These are phyloP conservation scores for Fusarium odoratissimum DNA, from an alignment of 2,329 filamentous ascomycete species.

Conservation along the genomic window DNA sequence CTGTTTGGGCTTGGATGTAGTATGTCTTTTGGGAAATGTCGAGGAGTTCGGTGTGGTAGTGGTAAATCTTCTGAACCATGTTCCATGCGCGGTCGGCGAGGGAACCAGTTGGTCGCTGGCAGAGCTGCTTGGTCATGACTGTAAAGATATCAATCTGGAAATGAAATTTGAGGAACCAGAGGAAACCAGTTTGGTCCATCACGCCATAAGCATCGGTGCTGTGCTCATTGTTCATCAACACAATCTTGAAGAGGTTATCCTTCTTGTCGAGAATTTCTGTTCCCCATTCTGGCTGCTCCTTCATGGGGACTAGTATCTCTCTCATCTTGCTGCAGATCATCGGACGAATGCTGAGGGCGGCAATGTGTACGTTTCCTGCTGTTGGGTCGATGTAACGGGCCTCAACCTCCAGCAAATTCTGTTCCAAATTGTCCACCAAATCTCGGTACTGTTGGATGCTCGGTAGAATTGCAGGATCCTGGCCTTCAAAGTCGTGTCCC, in stretches of 20 bases:
- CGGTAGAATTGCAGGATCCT: constrained; percentile 42
- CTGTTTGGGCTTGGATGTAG: constrained; percentile 58
- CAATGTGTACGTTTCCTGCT: constrained; percentile 64
- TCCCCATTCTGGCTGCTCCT: constrained; percentile 61
- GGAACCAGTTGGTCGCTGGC: constrained; percentile 59
- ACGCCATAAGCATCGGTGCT: constrained; percentile 58
- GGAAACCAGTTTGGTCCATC: constrained; percentile 59
- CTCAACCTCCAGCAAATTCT: constrained; percentile 59
- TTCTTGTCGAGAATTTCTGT: constrained; percentile 61
- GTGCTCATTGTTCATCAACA: constrained; percentile 61
- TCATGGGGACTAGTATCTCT: constrained; percentile 60
- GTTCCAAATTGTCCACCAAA: constrained; percentile 57
- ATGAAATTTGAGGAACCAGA: constrained; percentile 66
- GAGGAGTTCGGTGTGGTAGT: constrained; percentile 62
- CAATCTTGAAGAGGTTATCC: constrained; percentile 67
- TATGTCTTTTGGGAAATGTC: constrained; percentile 61
- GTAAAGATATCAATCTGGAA: constrained; percentile 68
- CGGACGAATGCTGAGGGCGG: constrained; percentile 60
- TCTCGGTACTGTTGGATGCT: constrained; percentile 56
- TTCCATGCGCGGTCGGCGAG: constrained; percentile 67
- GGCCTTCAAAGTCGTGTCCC: constrained; percentile 53
- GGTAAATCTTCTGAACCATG: constrained; percentile 59
- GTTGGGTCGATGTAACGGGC: constrained; percentile 62
- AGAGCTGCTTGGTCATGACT: constrained; percentile 66
- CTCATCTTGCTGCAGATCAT: constrained; percentile 63